Percentiles rank a stretch among this genome's conserved stretches.
phyloP scores from a whole-genome alignment of 177 flowering plant genomes.

The Telopea speciosissima region DNA sequence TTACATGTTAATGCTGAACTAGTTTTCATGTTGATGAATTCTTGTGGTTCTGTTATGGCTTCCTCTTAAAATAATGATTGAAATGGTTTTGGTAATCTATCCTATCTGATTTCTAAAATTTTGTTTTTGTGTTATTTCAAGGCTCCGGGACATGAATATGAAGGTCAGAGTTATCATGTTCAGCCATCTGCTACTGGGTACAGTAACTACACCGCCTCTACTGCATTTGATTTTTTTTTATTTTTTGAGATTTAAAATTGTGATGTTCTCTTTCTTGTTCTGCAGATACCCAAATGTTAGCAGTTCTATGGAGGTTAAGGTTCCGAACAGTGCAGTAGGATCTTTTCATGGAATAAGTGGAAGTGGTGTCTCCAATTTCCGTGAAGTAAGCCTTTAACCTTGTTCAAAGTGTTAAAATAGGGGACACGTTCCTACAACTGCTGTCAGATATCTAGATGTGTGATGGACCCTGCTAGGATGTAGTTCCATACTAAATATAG shows the following conservation, averaged over 20 bases:
- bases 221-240: no score
- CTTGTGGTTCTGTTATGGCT: background rate
- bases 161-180: slow-evolving; percentile 36
- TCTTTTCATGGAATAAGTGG: slow-evolving; percentile 35
- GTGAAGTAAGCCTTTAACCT: slow-evolving; percentile 31
- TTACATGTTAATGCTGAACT: background rate
- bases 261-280: background rate
- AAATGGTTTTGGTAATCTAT: background rate
- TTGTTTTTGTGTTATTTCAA: slow-evolving; percentile 18
- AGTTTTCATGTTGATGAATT: background rate
- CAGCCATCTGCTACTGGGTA: slow-evolving; percentile 43
- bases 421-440: background rate
- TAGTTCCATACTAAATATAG: no score
- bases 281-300: slow-evolving; percentile 37
- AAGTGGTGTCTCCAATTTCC: slow-evolving; percentile 26
- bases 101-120: background rate
- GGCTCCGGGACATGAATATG: slow-evolving; percentile 47
- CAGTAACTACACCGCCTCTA: background rate
- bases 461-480: no score
- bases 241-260: background rate
- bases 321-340: slow-evolving; percentile 27
- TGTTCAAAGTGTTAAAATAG: background rate
- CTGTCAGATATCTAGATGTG: background rate
- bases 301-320: slow-evolving; percentile 31
- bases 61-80: background rate